Evolutionary conservation across 768 basidiomycete species (phyloP), one percentile per base, ranked within the genome.

Genomic region (Phlegmacium glaucopus): DNA sequence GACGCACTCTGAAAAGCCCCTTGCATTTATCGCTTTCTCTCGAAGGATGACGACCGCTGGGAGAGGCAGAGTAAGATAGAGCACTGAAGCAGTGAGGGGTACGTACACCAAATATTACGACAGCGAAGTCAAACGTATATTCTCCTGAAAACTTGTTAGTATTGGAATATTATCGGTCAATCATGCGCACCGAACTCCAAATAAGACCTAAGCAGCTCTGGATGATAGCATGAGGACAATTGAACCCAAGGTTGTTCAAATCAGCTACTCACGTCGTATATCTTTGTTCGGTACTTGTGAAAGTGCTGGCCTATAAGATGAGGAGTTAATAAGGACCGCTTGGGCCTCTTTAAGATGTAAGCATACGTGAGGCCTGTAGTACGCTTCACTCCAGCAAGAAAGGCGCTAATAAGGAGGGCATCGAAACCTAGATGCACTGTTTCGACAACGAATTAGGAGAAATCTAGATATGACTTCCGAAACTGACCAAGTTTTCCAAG

Each of bases 261-360:
- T 26, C 4, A 12, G 29, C 41, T 26, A 78, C 90, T 68, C 64
- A 93, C 91, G 83, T 37, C 91, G 84, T 26, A 93, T 59, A 57
- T 94, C 91, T 64, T 94, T 94, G 76, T 93, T 93, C 3, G 87
- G 85, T 1, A 94, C 84, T 56, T 80, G 78, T 4, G 79, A 69
- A 9, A 94, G 66, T 12, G 83, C 84, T 34, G 87, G 90, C 9
- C 90, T 93, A 48, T n/a, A 37, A 26, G 18, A 35, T 27, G 10
- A 17, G 6, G 10, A 17, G 17, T 29, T 34, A 28, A 26, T 40
- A 51, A 38, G 36, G 49, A 47, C 18, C 17, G 10, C 37, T 22
- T 35, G 6, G 32, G 36, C 17, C 16, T 36, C 22, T 34, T 17
- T 22, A 27, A 27, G 28, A 34, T 40, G 4, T 35, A 25, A 11